Percentiles rank a stretch among this genome's conserved stretches.
These are phyloP conservation scores for Laetiporus sulphureus DNA, from an alignment of 1,284 basidiomycete species.

Conservation along the genomic window DNA sequence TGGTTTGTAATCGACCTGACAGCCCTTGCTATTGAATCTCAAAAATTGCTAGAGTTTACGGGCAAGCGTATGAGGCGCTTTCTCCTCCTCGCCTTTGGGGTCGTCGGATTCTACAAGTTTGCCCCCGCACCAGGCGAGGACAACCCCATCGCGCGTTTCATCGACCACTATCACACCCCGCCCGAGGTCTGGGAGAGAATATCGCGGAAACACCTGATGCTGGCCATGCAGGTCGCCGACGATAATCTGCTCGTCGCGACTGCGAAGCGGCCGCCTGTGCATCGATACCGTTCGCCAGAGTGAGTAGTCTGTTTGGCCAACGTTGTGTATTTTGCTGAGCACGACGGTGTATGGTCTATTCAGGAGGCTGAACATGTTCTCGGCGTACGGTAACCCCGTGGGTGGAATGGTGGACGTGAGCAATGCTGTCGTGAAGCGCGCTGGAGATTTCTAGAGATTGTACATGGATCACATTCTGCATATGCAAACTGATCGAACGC, in stretches of 20 bases:
- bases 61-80: slow-evolving; percentile 59
- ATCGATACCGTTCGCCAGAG: slow-evolving; percentile 65
- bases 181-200: slow-evolving; percentile 43
- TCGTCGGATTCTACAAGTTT: slow-evolving; percentile 55
- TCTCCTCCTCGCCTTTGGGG: slow-evolving; percentile 38
- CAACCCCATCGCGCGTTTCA: slow-evolving; percentile 55
- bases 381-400: slow-evolving; percentile 43
- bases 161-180: slow-evolving; percentile 45
- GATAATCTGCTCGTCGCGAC: slow-evolving; percentile 38
- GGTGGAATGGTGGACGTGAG: slow-evolving; percentile 39
- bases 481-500: too few species aligned
- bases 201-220: slow-evolving; percentile 50
- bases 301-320: slow-evolving; percentile 32
- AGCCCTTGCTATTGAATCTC: neutral
- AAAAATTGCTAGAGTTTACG: slow-evolving; percentile 38
- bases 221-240: slow-evolving; percentile 39
- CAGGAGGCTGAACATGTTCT: slow-evolving; percentile 32
- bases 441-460: too few species aligned
- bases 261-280: slow-evolving; percentile 46
- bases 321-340: neutral
- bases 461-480: neutral
- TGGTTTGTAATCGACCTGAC: neutral
- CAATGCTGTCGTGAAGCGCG: slow-evolving; percentile 40
- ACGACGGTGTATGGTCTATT: neutral
- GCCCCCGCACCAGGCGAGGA: slow-evolving; percentile 54